Conservation (phyloP, 1,284 basidiomycete genomes). For the Salmacisia buchloeana region DNA sequence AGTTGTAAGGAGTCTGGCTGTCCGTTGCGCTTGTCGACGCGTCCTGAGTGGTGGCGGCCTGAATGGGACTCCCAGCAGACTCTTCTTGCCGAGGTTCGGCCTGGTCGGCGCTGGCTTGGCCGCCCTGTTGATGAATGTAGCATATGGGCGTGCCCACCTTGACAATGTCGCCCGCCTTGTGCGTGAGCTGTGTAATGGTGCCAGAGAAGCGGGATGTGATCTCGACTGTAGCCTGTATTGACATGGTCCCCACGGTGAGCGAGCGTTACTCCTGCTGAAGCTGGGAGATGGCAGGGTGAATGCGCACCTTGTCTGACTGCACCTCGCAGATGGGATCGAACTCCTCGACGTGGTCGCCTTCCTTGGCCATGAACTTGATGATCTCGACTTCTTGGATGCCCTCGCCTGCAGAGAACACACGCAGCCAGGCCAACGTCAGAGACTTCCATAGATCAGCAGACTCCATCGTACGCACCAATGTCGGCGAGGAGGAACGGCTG, state of each 20-base stretch:
- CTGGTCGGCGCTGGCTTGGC: slow-evolving; percentile 25
- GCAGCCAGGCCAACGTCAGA: neutral
- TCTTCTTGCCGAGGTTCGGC: neutral
- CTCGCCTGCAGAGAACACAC: slow-evolving; percentile 65
- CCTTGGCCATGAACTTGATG: slow-evolving; percentile 57
- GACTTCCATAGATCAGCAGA: neutral
- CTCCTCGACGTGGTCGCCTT: slow-evolving; percentile 60
- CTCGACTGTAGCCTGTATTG: slow-evolving; percentile 65
- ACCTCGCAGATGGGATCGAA: slow-evolving; percentile 90
- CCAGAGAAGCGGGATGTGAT: slow-evolving; percentile 86
- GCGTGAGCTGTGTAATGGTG: slow-evolving; percentile 65
- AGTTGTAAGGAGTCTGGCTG: neutral
- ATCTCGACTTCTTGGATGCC: slow-evolving; percentile 56
- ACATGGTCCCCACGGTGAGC: too few relatives aligned
- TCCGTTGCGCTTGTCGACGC: neutral
- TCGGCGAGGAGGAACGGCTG: slow-evolving; percentile 4
- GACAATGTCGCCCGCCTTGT: slow-evolving; percentile 74
- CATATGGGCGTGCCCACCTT: slow-evolving; percentile 81
- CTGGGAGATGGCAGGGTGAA: too few relatives aligned
- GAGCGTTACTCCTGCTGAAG: too few relatives aligned
- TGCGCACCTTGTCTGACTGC: slow-evolving; percentile 81
- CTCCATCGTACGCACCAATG: neutral
- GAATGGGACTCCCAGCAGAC: neutral
- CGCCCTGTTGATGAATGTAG: slow-evolving; percentile 71
- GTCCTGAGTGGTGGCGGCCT: neutral